Evolutionary conservation across 257 asterid species (phyloP).

Genomic region (Solanum bulbocastanum): DNA sequence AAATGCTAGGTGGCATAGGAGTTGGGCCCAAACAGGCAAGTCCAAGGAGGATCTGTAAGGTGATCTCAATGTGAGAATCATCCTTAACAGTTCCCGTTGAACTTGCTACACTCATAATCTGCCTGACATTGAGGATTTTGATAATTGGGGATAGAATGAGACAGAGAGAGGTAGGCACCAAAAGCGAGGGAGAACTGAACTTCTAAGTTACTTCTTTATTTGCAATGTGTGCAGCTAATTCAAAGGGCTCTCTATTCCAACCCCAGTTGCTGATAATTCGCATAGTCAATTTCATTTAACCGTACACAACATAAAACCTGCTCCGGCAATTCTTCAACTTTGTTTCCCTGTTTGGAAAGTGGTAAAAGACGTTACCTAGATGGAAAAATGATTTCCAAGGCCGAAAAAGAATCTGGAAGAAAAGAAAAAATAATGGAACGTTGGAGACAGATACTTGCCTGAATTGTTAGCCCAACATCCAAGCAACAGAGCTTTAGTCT

Average conservation of each 20-base stretch:
- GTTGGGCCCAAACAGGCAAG: background rate
- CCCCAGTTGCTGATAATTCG: conserved; percentile 65
- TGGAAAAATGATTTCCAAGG: background rate
- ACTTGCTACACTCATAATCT: background rate
- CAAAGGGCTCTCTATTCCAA: conserved; percentile 26
- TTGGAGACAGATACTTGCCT: conserved; percentile 37
- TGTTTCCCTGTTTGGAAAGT: conserved; percentile 60
- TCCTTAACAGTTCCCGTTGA: background rate
- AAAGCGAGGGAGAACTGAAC: background rate
- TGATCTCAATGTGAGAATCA: background rate
- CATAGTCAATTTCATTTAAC: conserved; percentile 74
- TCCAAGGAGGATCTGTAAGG: background rate
- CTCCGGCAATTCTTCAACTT: conserved; percentile 93
- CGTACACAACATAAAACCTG: conserved; percentile 80
- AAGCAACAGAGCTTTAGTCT: conserved; percentile 66
- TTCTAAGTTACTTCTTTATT: background rate
- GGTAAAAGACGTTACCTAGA: background rate
- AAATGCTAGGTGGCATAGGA: background rate
- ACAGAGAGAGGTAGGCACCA: background rate
- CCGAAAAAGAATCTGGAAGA: background rate
- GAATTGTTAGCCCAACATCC: conserved; percentile 92
- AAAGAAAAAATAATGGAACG: background rate
- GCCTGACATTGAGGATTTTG: background rate
- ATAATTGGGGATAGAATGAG: background rate
- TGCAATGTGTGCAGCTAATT: conserved; percentile 16